Conservation (phyloP, 2,329 filamentous ascomycete genomes). For the Talaromyces piceae region DNA sequence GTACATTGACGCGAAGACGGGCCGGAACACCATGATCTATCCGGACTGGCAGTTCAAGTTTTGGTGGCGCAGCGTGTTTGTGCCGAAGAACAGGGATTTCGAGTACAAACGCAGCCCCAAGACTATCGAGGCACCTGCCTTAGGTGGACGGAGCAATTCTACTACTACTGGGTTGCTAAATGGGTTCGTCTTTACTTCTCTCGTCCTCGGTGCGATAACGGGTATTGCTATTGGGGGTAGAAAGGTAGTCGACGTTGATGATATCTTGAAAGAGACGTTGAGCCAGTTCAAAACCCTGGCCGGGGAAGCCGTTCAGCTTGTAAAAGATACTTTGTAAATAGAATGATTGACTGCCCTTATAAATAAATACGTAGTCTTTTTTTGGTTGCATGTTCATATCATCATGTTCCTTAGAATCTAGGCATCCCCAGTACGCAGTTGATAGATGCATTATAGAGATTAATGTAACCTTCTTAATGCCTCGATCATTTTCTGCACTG, state of each 20-base stretch:
- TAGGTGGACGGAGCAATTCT: constrained; percentile 8
- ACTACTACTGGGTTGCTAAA: background rate
- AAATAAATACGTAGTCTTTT: background rate
- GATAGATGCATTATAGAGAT: background rate
- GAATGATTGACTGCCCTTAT: background rate
- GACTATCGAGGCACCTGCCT: background rate
- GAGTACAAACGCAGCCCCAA: constrained; percentile 17
- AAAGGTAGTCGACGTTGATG: constrained; percentile 5
- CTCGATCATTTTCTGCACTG: constrained; percentile 56
- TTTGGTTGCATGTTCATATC: background rate
- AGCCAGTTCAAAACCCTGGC: constrained; percentile 6
- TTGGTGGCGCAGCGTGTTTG: constrained; percentile 43
- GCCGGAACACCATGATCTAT: constrained; percentile 47
- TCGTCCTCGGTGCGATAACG: constrained; percentile 10
- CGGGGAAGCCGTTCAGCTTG: background rate
- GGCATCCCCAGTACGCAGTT: background rate
- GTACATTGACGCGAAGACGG: constrained; percentile 42
- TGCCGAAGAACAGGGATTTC: constrained; percentile 32
- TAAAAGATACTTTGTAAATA: constrained; percentile 1
- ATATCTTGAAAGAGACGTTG: constrained; percentile 8
- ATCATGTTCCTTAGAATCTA: too few relatives aligned
- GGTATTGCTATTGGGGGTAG: constrained; percentile 3
- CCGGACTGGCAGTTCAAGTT: constrained; percentile 46
- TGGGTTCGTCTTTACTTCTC: constrained; percentile 2
- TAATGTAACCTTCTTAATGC: constrained; percentile 46